A percentile compares a stretch with the other conserved stretches of the same genome.
Evolutionary conservation across 2,329 filamentous ascomycete species (phyloP).

Genomic region (Clonostachys chloroleuca): DNA sequence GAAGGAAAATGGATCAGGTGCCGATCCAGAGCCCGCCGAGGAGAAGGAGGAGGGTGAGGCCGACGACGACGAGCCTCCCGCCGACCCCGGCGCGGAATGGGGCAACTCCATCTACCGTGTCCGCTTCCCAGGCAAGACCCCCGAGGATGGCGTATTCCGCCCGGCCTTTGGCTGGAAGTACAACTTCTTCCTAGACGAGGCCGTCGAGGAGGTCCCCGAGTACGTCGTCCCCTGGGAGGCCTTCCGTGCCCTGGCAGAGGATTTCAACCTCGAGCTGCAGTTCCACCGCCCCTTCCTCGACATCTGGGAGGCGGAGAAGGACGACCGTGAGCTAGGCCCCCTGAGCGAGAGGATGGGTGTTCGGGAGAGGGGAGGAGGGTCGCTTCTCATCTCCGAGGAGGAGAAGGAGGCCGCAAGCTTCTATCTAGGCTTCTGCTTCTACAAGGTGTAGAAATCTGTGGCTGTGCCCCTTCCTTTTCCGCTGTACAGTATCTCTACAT

Average conservation of each 20-base stretch:
- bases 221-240: constrained; percentile 98
- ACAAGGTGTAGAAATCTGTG: constrained; percentile 64
- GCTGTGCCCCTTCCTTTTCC: background rate
- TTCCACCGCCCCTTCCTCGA: constrained; percentile 90
- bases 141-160: constrained; percentile 83
- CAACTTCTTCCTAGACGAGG: constrained; percentile 92
- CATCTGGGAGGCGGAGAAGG: constrained; percentile 88
- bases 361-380: constrained; percentile 62
- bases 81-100: constrained; percentile 70
- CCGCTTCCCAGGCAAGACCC: constrained; percentile 78
- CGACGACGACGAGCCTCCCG: constrained; percentile 57
- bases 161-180: constrained; percentile 98
- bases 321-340: constrained; percentile 74
- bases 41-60: constrained; percentile 13
- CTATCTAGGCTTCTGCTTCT: constrained; percentile 95
- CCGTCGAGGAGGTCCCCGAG: constrained; percentile 92
- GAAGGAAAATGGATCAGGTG: constrained; percentile 9
- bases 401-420: constrained; percentile 92
- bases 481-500: too few relatives aligned
- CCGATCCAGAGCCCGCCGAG: constrained; percentile 28
- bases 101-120: constrained; percentile 92
- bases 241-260: constrained; percentile 90
- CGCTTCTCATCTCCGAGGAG: constrained; percentile 69
- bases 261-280: constrained; percentile 93
- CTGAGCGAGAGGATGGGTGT: constrained; percentile 97